phyloP scores from a whole-genome alignment of 768 basidiomycete genomes.

The Amyloporia xantha region DNA sequence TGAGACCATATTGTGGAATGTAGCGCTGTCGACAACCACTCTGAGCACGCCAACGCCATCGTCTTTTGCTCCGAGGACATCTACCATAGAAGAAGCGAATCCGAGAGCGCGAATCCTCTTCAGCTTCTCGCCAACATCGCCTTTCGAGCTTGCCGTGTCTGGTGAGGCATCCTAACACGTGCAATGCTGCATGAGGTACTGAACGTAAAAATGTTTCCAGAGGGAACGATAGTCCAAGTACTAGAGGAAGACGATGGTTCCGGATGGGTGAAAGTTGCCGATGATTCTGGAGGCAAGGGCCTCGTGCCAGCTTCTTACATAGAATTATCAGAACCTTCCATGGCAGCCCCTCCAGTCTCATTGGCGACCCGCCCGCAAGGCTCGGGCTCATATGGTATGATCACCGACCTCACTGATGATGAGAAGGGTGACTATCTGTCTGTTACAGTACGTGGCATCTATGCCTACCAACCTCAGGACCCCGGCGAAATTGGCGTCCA shows the following conservation, averaged over 20 bases:
- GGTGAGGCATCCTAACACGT: constrained; percentile 44
- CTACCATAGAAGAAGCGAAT: constrained; percentile 37
- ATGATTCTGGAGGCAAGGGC: constrained; percentile 53
- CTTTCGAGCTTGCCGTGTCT: constrained; percentile 66
- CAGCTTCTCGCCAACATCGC: constrained; percentile 67
- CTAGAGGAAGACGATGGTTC: constrained; percentile 81
- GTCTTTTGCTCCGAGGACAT: constrained; percentile 42
- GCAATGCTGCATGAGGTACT: constrained; percentile 15
- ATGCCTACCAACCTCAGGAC: constrained; percentile 70
- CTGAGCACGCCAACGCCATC: constrained; percentile 41
- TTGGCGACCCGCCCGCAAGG: constrained; percentile 20
- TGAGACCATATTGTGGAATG: too few relatives aligned
- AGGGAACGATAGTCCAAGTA: constrained; percentile 57
- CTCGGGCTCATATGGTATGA: constrained; percentile 47
- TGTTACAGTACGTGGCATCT: constrained; percentile 67
- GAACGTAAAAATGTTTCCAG: constrained; percentile 29
- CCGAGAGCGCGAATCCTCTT: constrained; percentile 60
- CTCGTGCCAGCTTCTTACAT: constrained; percentile 85
- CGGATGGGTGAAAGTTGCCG: constrained; percentile 76
- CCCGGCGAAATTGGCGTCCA: constrained; percentile 59
- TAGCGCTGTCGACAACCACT: constrained; percentile 13
- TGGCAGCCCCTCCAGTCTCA: constrained; percentile 12
- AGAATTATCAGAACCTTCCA: constrained; percentile 27
- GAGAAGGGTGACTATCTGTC: too few relatives aligned
- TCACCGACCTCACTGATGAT: not conserved